These are phyloP conservation scores for Pharnaceum exiguum DNA, from an alignment of 148 eudicot species.

Conservation along the genomic window DNA sequence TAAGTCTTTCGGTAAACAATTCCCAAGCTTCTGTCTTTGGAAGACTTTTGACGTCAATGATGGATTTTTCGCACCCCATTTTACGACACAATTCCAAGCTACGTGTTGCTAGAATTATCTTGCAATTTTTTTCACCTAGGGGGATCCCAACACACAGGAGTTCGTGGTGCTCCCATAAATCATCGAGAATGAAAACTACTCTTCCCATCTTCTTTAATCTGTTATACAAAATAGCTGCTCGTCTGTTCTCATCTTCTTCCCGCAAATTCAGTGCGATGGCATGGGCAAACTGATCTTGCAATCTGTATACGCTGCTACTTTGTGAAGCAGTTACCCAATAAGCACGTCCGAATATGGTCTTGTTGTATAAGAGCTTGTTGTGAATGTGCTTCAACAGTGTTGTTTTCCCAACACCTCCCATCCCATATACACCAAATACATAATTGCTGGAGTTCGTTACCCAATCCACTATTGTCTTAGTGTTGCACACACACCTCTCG, in stretches of 20 bases:
- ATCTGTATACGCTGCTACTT: background rate
- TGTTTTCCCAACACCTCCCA: conserved; percentile 27
- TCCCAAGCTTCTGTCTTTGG: background rate
- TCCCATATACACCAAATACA: conserved; percentile 9
- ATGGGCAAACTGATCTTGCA: conserved; percentile 1
- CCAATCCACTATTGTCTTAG: background rate
- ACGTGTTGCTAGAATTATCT: conserved; percentile 6
- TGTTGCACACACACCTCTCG: background rate
- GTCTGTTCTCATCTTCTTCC: background rate
- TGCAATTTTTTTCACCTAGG: conserved; percentile 1
- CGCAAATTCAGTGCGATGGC: background rate
- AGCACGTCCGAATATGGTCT: background rate
- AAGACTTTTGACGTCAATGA: background rate
- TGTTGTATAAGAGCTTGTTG: background rate
- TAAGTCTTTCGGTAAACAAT: conserved; percentile 1
- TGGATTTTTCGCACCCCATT: conserved; percentile 12
- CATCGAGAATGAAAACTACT: conserved; percentile 7
- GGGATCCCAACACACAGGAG: background rate
- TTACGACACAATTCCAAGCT: conserved; percentile 9
- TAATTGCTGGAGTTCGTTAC: background rate
- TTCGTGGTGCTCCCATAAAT: conserved; percentile 5
- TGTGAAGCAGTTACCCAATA: conserved; percentile 7
- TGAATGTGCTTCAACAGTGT: conserved; percentile 2
- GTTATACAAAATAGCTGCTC: background rate
- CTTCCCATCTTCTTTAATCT: background rate